These are phyloP conservation scores for Kregervanrija pseudodelftensis DNA, from an alignment of 805 yeast genomes.

Conservation along the genomic window DNA sequence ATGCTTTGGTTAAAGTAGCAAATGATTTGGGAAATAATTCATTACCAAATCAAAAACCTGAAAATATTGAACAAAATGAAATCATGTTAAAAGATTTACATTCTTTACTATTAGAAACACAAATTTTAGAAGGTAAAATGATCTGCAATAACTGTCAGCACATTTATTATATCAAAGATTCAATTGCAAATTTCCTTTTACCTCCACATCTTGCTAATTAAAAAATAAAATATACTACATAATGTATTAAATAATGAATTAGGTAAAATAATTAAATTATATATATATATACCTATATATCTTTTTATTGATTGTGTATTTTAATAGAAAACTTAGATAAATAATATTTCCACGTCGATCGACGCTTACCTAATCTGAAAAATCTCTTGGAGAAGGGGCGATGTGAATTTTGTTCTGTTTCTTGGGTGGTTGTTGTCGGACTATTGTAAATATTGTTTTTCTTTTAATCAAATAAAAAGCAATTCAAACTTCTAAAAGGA, in stretches of 20 bases:
- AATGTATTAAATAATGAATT: neutral
- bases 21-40: slow-evolving; percentile 60
- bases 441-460: too few relatives aligned
- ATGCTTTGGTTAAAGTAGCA: slow-evolving; percentile 73
- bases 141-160: slow-evolving; percentile 80
- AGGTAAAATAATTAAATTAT: too few relatives aligned
- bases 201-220: slow-evolving; percentile 82
- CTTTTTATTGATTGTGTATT: too few relatives aligned
- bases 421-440: too few relatives aligned
- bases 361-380: too few relatives aligned
- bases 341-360: too few relatives aligned
- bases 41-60: slow-evolving; percentile 58
- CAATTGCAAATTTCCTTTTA: slow-evolving; percentile 86
- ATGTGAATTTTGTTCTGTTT: too few relatives aligned
- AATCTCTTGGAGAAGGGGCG: too few relatives aligned
- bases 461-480: too few relatives aligned
- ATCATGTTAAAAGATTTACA: slow-evolving; percentile 71
- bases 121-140: slow-evolving; percentile 85
- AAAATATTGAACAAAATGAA: slow-evolving; percentile 36
- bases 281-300: too few relatives aligned
- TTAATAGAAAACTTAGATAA: too few relatives aligned
- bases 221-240: neutral
- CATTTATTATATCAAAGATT: slow-evolving; percentile 81
- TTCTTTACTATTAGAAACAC: slow-evolving; percentile 73
- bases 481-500: too few relatives aligned